Percentiles rank a stretch among this genome's conserved stretches.
Evolutionary conservation across 148 eudicot species (phyloP).

Genomic region (Limonium bicolor): DNA sequence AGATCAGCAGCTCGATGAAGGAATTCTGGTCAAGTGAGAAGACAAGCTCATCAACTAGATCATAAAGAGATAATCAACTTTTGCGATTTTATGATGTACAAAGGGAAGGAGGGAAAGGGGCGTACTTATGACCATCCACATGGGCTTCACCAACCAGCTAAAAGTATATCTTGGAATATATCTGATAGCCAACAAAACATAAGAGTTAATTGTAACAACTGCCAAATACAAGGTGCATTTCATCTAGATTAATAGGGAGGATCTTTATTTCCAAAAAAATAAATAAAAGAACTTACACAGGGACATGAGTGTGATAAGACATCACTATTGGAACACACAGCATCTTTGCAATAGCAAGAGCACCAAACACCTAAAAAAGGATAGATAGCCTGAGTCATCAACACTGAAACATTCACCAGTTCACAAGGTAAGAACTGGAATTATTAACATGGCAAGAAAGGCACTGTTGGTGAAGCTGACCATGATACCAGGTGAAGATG

Average conservation of each 20-base stretch:
- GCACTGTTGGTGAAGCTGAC: constrained; percentile 17
- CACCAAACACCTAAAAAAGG: constrained; percentile 68
- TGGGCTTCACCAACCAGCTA: constrained; percentile 97
- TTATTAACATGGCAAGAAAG: too few species aligned
- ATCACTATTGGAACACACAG: constrained; percentile 80
- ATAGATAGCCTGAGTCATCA: not conserved
- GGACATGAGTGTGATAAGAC: constrained; percentile 98
- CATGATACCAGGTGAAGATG: constrained; percentile 93
- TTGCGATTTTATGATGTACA: not conserved
- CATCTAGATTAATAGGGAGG: not conserved
- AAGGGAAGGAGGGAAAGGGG: not conserved
- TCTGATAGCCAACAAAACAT: constrained; percentile 27
- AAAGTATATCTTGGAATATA: constrained; percentile 96
- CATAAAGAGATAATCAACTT: not conserved
- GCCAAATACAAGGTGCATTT: not conserved
- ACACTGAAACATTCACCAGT: too few species aligned
- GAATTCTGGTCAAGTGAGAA: constrained; percentile 38
- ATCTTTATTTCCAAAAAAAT: not conserved
- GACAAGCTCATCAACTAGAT: not conserved
- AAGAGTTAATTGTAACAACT: constrained; percentile 2
- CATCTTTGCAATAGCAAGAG: constrained; percentile 80
- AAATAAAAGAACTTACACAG: constrained; percentile 50
- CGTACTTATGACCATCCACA: constrained; percentile 96
- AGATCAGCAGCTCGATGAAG: constrained; percentile 93
- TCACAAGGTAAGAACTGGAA: too few species aligned